phyloP scores from a whole-genome alignment of 2,329 filamentous ascomycete species.

The Fusarium marasasianum region DNA sequence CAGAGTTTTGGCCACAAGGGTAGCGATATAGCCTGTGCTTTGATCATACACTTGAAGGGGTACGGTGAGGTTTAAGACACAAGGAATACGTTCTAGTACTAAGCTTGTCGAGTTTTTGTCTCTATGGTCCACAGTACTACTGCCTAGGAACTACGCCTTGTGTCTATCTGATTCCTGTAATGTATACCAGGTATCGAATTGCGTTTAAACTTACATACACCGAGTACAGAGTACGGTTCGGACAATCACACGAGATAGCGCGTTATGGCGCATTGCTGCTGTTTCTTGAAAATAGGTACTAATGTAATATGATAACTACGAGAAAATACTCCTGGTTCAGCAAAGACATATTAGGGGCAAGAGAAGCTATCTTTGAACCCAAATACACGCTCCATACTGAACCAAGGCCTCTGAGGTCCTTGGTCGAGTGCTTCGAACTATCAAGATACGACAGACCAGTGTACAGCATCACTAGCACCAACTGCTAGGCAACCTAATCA shows the following conservation, averaged over 20 bases:
- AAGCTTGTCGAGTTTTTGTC: not conserved
- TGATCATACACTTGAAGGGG: not conserved
- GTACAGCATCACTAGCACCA: not conserved
- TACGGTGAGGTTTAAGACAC: not conserved
- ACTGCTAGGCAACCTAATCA: fast-evolving
- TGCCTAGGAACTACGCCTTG: not conserved
- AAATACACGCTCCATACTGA: not conserved
- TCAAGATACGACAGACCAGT: not conserved
- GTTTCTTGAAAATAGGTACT: not conserved
- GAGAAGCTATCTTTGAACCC: not conserved
- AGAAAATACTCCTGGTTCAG: no score
- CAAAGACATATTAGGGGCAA: not conserved
- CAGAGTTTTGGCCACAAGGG: not conserved
- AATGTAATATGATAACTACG: not conserved
- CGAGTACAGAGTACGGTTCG: no score
- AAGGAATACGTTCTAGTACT: not conserved
- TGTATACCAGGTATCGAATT: not conserved
- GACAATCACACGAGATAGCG: not conserved
- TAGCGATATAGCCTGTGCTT: not conserved
- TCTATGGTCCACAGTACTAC: not conserved
- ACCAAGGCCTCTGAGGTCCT: not conserved
- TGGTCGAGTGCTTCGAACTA: not conserved
- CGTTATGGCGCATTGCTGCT: not conserved
- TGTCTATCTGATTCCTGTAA: not conserved
- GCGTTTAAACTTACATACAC: not conserved